phyloP scores from a whole-genome alignment of 179 eudicot genomes.

The Camellia oleifera region DNA sequence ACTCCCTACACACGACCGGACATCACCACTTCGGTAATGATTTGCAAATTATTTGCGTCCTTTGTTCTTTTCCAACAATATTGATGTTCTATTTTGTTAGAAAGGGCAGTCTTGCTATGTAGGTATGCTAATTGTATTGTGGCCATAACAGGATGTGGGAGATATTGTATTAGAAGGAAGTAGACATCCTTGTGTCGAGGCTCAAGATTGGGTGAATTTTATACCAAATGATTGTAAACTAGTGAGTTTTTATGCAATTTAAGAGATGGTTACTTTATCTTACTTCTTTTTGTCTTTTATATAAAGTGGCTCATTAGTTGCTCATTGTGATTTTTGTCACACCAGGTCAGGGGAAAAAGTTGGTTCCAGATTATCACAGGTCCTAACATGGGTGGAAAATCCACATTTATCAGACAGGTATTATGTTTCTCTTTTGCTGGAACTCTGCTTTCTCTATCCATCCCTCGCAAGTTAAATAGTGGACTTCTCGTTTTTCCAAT shows the following conservation, averaged over 20 bases:
- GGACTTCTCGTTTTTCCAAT: not conserved
- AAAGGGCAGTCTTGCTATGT: not conserved
- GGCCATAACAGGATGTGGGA: slow-evolving; percentile 64
- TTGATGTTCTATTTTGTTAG: not conserved
- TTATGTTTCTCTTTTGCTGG: slow-evolving; percentile 3
- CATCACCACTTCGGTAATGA: slow-evolving; percentile 73
- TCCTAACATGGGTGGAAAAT: slow-evolving; percentile 99
- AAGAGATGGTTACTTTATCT: not conserved
- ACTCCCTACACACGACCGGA: slow-evolving; percentile 85
- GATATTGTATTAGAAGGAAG: slow-evolving; percentile 90
- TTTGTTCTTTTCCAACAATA: not conserved
- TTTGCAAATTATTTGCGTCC: slow-evolving; percentile 6
- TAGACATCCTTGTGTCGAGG: slow-evolving; percentile 99
- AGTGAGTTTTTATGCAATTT: slow-evolving; percentile 45
- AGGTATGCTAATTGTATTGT: slow-evolving; percentile 8
- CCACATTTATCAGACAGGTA: slow-evolving; percentile 96
- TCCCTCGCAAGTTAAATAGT: not conserved
- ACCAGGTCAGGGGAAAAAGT: slow-evolving; percentile 76
- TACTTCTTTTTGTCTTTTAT: not conserved
- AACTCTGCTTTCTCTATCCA: not conserved
- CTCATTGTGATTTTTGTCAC: slow-evolving; percentile 15
- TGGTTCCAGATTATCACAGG: slow-evolving; percentile 99
- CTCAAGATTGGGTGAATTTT: slow-evolving; percentile 99
- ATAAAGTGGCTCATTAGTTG: not conserved
- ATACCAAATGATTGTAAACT: slow-evolving; percentile 96